Conservation (phyloP, 1,284 basidiomycete species). For the Termitomyces sp. region DNA sequence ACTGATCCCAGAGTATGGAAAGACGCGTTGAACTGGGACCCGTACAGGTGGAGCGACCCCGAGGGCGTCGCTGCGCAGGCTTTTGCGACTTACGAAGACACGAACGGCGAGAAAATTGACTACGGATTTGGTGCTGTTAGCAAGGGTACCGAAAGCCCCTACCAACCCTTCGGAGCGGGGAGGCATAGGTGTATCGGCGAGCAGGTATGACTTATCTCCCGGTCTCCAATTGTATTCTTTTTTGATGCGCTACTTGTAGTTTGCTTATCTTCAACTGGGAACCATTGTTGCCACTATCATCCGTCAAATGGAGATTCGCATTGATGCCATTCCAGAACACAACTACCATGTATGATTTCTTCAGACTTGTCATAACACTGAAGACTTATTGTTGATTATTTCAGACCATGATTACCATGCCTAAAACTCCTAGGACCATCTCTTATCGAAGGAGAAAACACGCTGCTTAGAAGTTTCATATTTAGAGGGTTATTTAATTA, state of each 20-base stretch:
- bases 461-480: conserved; percentile 14
- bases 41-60: conserved; percentile 80
- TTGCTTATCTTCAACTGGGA: conserved; percentile 93
- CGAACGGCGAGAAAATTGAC: conserved; percentile 84
- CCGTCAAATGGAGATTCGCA: conserved; percentile 69
- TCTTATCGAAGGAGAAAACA: conserved; percentile 33
- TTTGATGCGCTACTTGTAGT: conserved; percentile 41
- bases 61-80: conserved; percentile 75
- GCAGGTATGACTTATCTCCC: conserved; percentile 46
- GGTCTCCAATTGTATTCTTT: neutral
- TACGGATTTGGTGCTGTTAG: conserved; percentile 93
- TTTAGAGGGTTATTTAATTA: conserved; percentile 6
- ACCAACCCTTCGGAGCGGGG: conserved; percentile 96
- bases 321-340: conserved; percentile 74
- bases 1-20: conserved; percentile 86
- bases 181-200: conserved; percentile 94
- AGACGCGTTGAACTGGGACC: conserved; percentile 72
- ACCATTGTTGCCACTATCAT: conserved; percentile 80
- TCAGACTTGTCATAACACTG: neutral
- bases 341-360: conserved; percentile 77
- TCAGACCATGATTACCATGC: conserved; percentile 44
- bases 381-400: conserved; percentile 1
- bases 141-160: conserved; percentile 85
- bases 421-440: conserved; percentile 33
- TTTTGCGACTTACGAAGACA: conserved; percentile 69